Conservation (phyloP, 2,329 filamentous ascomycete species). For the Epichloe brachyelytri region DNA sequence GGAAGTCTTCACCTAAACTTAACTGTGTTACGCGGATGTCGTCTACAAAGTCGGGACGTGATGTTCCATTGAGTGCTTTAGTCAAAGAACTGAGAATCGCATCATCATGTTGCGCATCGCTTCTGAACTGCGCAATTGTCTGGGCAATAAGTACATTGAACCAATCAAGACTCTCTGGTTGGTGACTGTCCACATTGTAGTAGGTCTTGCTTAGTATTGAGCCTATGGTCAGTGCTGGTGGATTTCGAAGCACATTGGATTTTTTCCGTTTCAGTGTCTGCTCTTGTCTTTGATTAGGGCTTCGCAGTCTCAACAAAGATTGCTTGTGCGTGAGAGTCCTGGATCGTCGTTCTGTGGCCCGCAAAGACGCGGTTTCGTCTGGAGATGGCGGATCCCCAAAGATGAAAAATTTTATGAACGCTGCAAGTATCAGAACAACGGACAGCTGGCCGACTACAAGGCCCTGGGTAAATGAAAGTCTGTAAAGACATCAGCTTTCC, state of each 20-base stretch:
- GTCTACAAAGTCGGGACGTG: constrained; percentile 81
- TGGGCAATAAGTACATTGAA: constrained; percentile 97
- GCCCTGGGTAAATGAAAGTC: constrained; percentile 84
- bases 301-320: constrained; percentile 52
- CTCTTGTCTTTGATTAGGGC: constrained; percentile 26
- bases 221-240: constrained; percentile 71
- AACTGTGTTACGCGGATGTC: constrained; percentile 91
- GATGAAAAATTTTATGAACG: constrained; percentile 99
- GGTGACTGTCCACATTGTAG: constrained; percentile 90
- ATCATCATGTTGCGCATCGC: constrained; percentile 83
- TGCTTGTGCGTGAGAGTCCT: constrained; percentile 65
- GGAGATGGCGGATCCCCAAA: constrained; percentile 85
- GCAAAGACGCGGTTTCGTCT: constrained; percentile 63
- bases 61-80: constrained; percentile 73
- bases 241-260: constrained; percentile 59
- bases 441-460: constrained; percentile 88
- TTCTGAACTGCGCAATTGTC: constrained; percentile 88
- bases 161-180: constrained; percentile 95
- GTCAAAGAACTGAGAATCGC: constrained; percentile 78
- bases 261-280: constrained; percentile 49
- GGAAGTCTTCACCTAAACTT: constrained; percentile 89
- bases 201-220: constrained; percentile 95
- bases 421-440: constrained; percentile 78
- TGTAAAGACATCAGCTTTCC: neutral
- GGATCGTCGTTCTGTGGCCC: constrained; percentile 61